A percentile compares a stretch with the other conserved stretches of the same genome.
Conservation (phyloP, 179 eudicot genomes). For the Heliamphora pulchella region DNA sequence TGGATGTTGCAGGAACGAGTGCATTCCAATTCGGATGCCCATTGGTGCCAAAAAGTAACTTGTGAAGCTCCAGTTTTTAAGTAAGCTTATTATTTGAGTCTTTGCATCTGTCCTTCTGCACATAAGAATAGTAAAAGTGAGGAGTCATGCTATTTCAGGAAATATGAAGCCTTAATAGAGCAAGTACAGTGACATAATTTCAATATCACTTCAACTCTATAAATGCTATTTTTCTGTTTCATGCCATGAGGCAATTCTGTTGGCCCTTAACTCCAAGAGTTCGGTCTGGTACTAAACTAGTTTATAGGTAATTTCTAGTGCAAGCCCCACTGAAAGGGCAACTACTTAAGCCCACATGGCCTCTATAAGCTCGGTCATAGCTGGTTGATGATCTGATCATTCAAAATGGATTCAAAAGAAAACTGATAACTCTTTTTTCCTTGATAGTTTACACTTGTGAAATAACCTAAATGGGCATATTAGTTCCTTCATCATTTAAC, state of each 20-base stretch:
- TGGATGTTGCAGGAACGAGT: constrained; percentile 62
- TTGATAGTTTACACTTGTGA: background rate
- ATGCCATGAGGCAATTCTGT: background rate
- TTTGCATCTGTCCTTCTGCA: constrained; percentile 19
- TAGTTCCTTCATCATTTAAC: background rate
- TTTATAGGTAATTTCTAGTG: background rate
- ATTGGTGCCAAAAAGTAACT: constrained; percentile 46
- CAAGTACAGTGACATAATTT: background rate
- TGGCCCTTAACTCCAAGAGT: background rate
- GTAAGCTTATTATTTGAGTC: constrained; percentile 53
- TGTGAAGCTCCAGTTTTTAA: constrained; percentile 48
- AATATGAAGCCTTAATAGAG: background rate
- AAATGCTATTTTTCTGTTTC: background rate
- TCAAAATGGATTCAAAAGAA: background rate
- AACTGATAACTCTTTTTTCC: background rate
- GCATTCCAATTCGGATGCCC: constrained; percentile 38
- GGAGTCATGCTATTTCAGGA: background rate
- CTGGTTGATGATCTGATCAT: background rate
- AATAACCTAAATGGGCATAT: background rate
- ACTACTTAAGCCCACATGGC: background rate
- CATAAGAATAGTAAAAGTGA: background rate
- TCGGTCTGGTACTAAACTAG: background rate
- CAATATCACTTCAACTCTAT: background rate
- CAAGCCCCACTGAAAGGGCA: too few relatives aligned
- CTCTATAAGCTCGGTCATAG: background rate